A percentile compares a stretch with the other conserved stretches of the same genome.
Conservation (phyloP, 805 yeast genomes). For the Schizosaccharomyces osmophilus region DNA sequence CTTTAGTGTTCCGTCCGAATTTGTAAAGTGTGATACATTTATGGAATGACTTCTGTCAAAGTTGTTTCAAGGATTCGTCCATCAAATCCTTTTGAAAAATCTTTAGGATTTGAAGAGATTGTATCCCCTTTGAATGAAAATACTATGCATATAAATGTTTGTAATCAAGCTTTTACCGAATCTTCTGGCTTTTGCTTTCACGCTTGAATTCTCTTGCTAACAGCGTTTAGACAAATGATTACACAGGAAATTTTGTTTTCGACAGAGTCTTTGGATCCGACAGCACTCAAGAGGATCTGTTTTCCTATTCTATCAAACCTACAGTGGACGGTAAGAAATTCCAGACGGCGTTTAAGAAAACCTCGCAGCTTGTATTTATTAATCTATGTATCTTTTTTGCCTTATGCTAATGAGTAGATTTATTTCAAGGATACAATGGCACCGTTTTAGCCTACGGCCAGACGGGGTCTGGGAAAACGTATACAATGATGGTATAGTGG, state of each 20-base stretch:
- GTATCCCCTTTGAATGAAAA: background rate
- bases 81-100: background rate
- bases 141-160: background rate
- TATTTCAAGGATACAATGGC: constrained; percentile 41
- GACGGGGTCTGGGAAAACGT: constrained; percentile 54
- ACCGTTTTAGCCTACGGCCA: constrained; percentile 62
- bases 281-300: constrained; percentile 32
- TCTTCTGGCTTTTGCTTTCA: too few relatives aligned
- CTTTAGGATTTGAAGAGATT: background rate
- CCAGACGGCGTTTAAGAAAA: background rate
- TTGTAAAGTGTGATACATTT: background rate
- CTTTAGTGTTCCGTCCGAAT: too few relatives aligned
- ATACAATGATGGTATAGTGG: constrained; percentile 25
- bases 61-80: constrained; percentile 2
- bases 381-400: background rate
- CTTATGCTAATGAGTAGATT: background rate
- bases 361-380: background rate
- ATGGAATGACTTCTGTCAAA: background rate
- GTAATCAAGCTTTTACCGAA: background rate
- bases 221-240: constrained; percentile 4
- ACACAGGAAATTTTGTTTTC: constrained; percentile 23
- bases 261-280: constrained; percentile 36
- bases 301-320: constrained; percentile 30
- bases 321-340: constrained; percentile 24
- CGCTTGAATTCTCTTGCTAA: too few relatives aligned